Percentiles rank a stretch among this genome's conserved stretches.
phyloP scores from a whole-genome alignment of 495 filamentous ascomycete genomes.

The Xylona heveae region DNA sequence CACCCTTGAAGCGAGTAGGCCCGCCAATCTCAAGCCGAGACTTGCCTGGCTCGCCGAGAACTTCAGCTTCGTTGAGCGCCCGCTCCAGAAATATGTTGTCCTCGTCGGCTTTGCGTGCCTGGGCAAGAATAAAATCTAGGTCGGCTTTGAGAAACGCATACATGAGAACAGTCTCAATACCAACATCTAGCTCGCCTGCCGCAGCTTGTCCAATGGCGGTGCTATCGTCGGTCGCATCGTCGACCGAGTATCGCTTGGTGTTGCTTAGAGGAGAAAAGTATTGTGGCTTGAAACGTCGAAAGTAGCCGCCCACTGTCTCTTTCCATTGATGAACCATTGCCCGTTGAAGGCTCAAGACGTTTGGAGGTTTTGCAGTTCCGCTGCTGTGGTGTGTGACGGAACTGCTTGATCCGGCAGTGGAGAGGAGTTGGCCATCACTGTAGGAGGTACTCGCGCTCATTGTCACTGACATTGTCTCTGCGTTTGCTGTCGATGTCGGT shows the following conservation, averaged over 20 bases:
- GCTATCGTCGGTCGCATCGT: slow-evolving; percentile 7
- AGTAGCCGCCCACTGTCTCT: slow-evolving; percentile 79
- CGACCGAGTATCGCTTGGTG: slow-evolving; percentile 12
- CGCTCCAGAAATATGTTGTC: slow-evolving; percentile 45
- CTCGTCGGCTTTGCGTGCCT: slow-evolving; percentile 52
- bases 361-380: slow-evolving; percentile 15
- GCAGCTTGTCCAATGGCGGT: not conserved
- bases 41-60: slow-evolving; percentile 43
- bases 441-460: too few relatives aligned
- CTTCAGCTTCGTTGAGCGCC: slow-evolving; percentile 61
- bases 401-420: too few relatives aligned
- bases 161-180: slow-evolving; percentile 44
- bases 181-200: not conserved
- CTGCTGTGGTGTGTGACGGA: slow-evolving; percentile 10
- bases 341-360: slow-evolving; percentile 37
- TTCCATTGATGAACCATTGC: slow-evolving; percentile 58
- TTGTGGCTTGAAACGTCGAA: slow-evolving; percentile 62
- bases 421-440: too few relatives aligned
- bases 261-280: slow-evolving; percentile 26
- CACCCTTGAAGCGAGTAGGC: slow-evolving; percentile 63
- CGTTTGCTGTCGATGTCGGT: too few relatives aligned
- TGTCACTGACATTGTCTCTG: slow-evolving; percentile 6
- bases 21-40: slow-evolving; percentile 41
- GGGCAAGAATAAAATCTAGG: slow-evolving; percentile 75
- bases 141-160: slow-evolving; percentile 88